Percentiles rank a stretch among this genome's conserved stretches.
Evolutionary conservation across 441 rosid species (phyloP).

Genomic region (Viola pubescens): DNA sequence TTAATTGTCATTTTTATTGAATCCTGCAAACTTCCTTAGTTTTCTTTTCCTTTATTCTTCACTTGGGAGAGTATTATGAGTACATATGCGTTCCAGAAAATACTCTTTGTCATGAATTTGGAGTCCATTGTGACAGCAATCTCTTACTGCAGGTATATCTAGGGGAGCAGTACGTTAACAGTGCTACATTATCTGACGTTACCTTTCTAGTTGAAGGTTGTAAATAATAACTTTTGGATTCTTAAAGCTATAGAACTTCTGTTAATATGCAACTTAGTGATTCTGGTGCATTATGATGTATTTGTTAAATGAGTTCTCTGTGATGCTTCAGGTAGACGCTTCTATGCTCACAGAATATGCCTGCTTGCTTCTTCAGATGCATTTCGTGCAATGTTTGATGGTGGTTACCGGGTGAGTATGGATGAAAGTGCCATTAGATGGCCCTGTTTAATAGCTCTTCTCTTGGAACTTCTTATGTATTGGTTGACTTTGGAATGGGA

Average conservation of each 20-base stretch:
- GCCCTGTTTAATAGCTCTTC: not conserved
- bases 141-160: constrained; percentile 65
- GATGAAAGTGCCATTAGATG: not conserved
- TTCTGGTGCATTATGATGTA: constrained; percentile 1
- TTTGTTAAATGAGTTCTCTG: constrained; percentile 11
- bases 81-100: not conserved
- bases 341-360: constrained; percentile 96
- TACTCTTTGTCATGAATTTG: not conserved
- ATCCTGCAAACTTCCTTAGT: not conserved
- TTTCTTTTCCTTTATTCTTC: not conserved
- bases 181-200: constrained; percentile 81
- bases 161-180: constrained; percentile 95
- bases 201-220: constrained; percentile 97
- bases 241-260: constrained; percentile 5
- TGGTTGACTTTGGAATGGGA: not conserved
- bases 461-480: not conserved
- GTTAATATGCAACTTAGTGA: constrained; percentile 1
- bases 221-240: constrained; percentile 16
- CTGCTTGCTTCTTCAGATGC: constrained; percentile 98
- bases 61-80: not conserved
- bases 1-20: not conserved
- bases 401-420: constrained; percentile 88
- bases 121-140: constrained; percentile 2
- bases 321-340: constrained; percentile 62
- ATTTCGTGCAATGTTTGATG: constrained; percentile 99